Percentiles rank a stretch among this genome's conserved stretches.
phyloP scores from a whole-genome alignment of 306 rosid genomes.

The Quercus glauca region DNA sequence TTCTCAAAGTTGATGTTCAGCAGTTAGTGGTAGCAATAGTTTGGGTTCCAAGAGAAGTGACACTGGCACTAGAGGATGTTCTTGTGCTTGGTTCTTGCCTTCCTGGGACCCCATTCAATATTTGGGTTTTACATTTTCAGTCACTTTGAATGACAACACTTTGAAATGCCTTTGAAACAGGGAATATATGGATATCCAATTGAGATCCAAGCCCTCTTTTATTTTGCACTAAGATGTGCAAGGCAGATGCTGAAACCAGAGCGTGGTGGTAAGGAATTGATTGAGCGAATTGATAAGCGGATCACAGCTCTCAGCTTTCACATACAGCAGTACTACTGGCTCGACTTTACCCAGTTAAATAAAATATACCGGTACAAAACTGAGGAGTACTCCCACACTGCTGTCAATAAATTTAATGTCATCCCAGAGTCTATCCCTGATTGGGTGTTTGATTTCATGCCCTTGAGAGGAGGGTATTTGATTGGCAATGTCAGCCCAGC shows the following conservation, averaged over 20 bases:
- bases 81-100: background rate
- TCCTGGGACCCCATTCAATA: too few species aligned
- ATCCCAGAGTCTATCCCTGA: conserved; percentile 13
- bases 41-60: background rate
- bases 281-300: conserved; percentile 14
- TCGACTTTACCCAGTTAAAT: conserved; percentile 10
- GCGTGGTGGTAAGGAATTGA: background rate
- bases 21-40: background rate
- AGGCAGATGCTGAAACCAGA: conserved; percentile 9
- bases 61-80: background rate
- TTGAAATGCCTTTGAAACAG: background rate
- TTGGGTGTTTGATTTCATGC: conserved; percentile 23
- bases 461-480: conserved; percentile 15
- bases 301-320: conserved; percentile 15
- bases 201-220: conserved; percentile 21
- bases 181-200: conserved; percentile 19
- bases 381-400: conserved; percentile 19
- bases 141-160: background rate
- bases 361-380: conserved; percentile 14
- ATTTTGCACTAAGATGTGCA: conserved; percentile 15
- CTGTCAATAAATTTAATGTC: conserved; percentile 18
- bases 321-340: conserved; percentile 8
- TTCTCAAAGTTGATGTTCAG: background rate
- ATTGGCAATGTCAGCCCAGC: conserved; percentile 28
- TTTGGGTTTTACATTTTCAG: background rate